Evolutionary conservation across 2,329 filamentous ascomycete species (phyloP), one percentile per base, ranked within the genome.

Genomic region (Cladophialophora bantiana): DNA sequence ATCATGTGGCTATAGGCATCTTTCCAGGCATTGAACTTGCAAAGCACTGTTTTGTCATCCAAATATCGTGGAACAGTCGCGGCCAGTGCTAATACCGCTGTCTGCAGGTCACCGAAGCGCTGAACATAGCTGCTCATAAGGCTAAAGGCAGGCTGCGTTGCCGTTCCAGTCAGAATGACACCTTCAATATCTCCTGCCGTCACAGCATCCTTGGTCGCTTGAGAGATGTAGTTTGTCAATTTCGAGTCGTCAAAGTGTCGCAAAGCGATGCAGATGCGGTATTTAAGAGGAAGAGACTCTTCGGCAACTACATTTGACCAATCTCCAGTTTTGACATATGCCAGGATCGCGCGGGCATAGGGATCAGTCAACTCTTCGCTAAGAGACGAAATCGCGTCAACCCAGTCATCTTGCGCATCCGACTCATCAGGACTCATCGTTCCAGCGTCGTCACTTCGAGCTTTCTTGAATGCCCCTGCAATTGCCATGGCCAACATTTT

Each of bases 231-330:
- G 62, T 81, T 81, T 4, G 78, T 79, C 15, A 84, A 74, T 35
- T 80, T 77, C 1, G 77, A 75, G 68, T 84, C 82, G 2, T 80
- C 75, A 36, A 83, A 76, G 77, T 82, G 82, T 59, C 81, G 78
- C n/a, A 89, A 75, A 35, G 87, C 88, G 7, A 89, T 82, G 48
- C 86, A 85, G n/a, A 89, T 79, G 9, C 87, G 85, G 70, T 89
- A 86, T 60, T 80, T 82, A 2, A 89, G 80, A 2, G 87, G 84
- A 3, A 90, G 80, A 45, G 86, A 85, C 4, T 80, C 80, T 73
- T 87, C 85, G 18, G 83, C 77, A 59, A 87, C 83, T 3, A 89
- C 86, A 20, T 83, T 82, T 10, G 80, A 79, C 87, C 87, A 89
- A 70, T 87, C 82, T 1, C 85, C 86, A 40, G 83, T 85, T 68